These are phyloP conservation scores for Colletotrichum sp. DNA, from an alignment of 2,329 filamentous ascomycete genomes.

Conservation along the genomic window DNA sequence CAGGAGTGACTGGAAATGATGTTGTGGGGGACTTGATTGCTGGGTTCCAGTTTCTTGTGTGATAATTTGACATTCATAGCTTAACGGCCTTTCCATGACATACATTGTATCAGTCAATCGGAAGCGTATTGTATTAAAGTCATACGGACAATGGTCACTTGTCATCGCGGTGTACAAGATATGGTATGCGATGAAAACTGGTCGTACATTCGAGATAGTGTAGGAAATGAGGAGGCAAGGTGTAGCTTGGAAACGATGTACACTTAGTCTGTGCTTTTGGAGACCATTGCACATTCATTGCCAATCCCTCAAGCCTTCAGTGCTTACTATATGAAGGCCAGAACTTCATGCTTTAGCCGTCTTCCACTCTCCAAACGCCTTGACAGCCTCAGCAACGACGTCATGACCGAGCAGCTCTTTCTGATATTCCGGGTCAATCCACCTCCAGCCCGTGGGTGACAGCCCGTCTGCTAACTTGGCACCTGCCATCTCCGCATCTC, in stretches of 20 bases:
- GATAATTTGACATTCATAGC: not conserved
- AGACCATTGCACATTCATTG: rapidly evolving
- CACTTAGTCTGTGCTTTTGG: not conserved
- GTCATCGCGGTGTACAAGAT: too few relatives aligned
- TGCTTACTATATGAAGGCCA: not conserved
- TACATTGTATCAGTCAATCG: not conserved
- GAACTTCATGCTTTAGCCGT: not conserved
- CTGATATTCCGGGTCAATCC: not conserved
- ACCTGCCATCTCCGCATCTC: slow-evolving; percentile 5
- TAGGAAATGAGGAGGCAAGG: not conserved
- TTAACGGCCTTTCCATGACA: not conserved
- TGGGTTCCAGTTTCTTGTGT: not conserved
- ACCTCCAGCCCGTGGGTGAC: not conserved
- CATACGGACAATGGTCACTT: too few relatives aligned
- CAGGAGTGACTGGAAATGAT: not conserved
- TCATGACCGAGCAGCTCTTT: not conserved
- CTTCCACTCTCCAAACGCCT: not conserved
- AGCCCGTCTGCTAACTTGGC: not conserved
- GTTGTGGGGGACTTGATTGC: rapidly evolving
- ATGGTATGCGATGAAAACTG: too few relatives aligned
- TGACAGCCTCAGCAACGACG: not conserved
- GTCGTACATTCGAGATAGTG: too few relatives aligned
- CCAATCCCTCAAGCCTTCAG: not conserved
- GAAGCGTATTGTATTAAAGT: too few relatives aligned
- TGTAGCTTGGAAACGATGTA: not conserved